Conservation (phyloP, 2,329 filamentous ascomycete genomes). For the Aspergillus clavatus region DNA sequence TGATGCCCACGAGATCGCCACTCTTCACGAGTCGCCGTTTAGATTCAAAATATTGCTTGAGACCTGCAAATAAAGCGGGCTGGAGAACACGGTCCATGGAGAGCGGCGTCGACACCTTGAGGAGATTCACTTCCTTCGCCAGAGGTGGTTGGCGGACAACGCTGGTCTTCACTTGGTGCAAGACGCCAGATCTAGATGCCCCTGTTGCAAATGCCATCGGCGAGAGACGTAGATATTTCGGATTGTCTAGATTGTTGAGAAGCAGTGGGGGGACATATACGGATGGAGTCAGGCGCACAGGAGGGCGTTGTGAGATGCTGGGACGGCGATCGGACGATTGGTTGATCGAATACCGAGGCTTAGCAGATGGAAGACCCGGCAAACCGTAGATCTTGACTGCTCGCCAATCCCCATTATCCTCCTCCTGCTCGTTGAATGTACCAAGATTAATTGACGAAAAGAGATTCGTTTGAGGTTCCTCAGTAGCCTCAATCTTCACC, state of each 20-base stretch:
- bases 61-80: conserved; percentile 74
- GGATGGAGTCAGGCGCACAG: conserved; percentile 50
- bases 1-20: conserved; percentile 83
- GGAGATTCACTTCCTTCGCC: conserved; percentile 75
- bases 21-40: conserved; percentile 76
- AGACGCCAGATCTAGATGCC: conserved; percentile 53
- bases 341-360: conserved; percentile 54
- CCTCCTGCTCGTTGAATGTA: conserved; percentile 41
- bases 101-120: conserved; percentile 83
- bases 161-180: conserved; percentile 46
- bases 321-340: conserved; percentile 46
- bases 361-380: conserved; percentile 57
- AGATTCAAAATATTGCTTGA: conserved; percentile 84
- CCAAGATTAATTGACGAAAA: conserved; percentile 61
- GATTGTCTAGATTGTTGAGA: conserved; percentile 75
- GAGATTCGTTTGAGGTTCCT: conserved; percentile 60
- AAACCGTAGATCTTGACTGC: conserved; percentile 85
- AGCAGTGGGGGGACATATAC: conserved; percentile 81
- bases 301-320: conserved; percentile 50
- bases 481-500: conserved; percentile 75
- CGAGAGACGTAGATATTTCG: conserved; percentile 73
- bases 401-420: conserved; percentile 69
- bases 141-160: conserved; percentile 50
- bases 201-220: conserved; percentile 46
- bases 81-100: conserved; percentile 83